Conservation (phyloP, 768 basidiomycete genomes). For the Lyophyllum shimeji region DNA sequence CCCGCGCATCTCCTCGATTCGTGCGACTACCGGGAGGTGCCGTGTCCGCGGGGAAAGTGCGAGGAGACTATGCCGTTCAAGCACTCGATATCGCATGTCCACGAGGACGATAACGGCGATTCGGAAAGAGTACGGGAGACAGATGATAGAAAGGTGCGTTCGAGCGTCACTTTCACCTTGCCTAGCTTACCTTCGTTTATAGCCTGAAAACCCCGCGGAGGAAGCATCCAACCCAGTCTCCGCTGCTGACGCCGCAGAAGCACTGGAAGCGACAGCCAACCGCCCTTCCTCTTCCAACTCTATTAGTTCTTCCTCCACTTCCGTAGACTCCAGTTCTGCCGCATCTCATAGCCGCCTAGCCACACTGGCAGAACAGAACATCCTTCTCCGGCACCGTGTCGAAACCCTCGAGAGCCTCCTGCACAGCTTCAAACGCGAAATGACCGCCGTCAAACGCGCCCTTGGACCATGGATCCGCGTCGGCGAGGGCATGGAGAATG, state of each 20-base stretch:
- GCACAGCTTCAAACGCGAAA: constrained; percentile 52
- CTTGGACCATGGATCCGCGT: constrained; percentile 51
- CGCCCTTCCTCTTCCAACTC: not conserved
- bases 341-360: constrained; percentile 41
- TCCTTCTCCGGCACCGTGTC: constrained; percentile 55
- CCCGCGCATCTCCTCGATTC: constrained; percentile 57
- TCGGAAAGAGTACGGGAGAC: too few species aligned
- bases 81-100: constrained; percentile 7
- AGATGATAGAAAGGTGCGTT: not conserved
- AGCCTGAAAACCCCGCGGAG: not conserved
- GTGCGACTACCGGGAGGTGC: constrained; percentile 57
- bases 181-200: not conserved
- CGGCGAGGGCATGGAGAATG: not conserved
- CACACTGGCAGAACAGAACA: constrained; percentile 62
- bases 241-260: not conserved
- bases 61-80: constrained; percentile 21
- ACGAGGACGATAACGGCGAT: constrained; percentile 8
- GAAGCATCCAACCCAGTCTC: not conserved
- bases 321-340: not conserved
- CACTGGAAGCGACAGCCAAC: not conserved
- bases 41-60: constrained; percentile 51
- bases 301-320: not conserved
- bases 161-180: not conserved
- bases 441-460: constrained; percentile 51
- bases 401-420: constrained; percentile 58